A percentile compares a stretch with the other conserved stretches of the same genome.
phyloP scores from a whole-genome alignment of 805 yeast species.

The Candida railenensis region DNA sequence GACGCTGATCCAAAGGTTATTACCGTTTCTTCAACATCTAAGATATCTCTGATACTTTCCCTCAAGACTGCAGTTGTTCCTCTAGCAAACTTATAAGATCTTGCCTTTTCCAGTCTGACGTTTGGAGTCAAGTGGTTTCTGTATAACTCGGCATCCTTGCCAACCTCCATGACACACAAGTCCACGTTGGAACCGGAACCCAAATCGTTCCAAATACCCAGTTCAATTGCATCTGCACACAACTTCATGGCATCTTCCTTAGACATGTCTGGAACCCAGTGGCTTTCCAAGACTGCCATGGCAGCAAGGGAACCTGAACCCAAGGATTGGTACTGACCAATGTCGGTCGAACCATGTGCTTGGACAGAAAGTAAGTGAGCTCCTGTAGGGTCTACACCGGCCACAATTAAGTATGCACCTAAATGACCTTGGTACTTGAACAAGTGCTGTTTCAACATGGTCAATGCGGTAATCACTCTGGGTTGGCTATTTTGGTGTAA shows the following conservation, averaged over 20 bases:
- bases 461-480: slow-evolving; percentile 89
- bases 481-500: slow-evolving; percentile 83
- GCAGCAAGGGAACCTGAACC: slow-evolving; percentile 99
- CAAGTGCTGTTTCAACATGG: slow-evolving; percentile 90
- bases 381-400: slow-evolving; percentile 96
- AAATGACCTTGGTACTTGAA: slow-evolving; percentile 96
- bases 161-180: slow-evolving; percentile 93
- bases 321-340: slow-evolving; percentile 86
- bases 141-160: slow-evolving; percentile 78
- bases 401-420: slow-evolving; percentile 97
- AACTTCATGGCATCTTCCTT: slow-evolving; percentile 89
- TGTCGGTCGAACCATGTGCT: slow-evolving; percentile 97
- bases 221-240: slow-evolving; percentile 90
- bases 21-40: slow-evolving; percentile 68
- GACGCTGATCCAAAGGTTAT: slow-evolving; percentile 31
- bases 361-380: slow-evolving; percentile 90
- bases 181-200: slow-evolving; percentile 99
- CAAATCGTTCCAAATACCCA: slow-evolving; percentile 98
- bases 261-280: slow-evolving; percentile 76
- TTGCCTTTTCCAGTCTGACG: slow-evolving; percentile 76
- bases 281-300: slow-evolving; percentile 92
- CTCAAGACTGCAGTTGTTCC: slow-evolving; percentile 91
- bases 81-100: slow-evolving; percentile 79
- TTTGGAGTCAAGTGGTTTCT: slow-evolving; percentile 93
- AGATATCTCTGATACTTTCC: slow-evolving; percentile 61